Conservation (phyloP, 139 green algal genomes). For the Picochlorum sp. region DNA sequence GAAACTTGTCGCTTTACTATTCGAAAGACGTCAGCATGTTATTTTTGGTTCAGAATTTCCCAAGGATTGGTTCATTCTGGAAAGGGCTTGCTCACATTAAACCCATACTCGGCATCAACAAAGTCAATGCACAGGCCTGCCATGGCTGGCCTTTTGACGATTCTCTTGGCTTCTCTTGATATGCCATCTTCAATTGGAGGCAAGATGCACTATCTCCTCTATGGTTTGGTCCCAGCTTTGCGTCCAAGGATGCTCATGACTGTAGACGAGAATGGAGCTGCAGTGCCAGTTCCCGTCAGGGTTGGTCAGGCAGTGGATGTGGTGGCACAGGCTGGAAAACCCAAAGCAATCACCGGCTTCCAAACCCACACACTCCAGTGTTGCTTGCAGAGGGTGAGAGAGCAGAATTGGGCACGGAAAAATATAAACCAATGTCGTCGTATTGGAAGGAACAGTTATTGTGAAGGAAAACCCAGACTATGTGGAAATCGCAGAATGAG, state of each 20-base stretch:
- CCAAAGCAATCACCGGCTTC: constrained; percentile 96
- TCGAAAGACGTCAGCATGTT: constrained; percentile 93
- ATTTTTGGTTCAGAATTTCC: constrained; percentile 63
- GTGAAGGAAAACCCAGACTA: constrained; percentile 93
- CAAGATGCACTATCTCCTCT: constrained; percentile 90
- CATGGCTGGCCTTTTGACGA: constrained; percentile 69
- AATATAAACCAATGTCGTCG: constrained; percentile 75
- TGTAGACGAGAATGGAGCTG: constrained; percentile 75
- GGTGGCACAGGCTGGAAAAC: constrained; percentile 92
- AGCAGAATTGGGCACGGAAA: constrained; percentile 90
- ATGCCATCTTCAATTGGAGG: constrained; percentile 68
- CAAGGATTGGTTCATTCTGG: constrained; percentile 82
- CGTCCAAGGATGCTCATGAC: constrained; percentile 95
- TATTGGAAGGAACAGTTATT: constrained; percentile 93
- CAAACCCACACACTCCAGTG: constrained; percentile 98
- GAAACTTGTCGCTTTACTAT: constrained; percentile 86
- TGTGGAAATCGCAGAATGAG: constrained; percentile 48
- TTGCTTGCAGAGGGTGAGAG: constrained; percentile 84
- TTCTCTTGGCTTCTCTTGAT: constrained; percentile 71
- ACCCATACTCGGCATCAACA: constrained; percentile 81
- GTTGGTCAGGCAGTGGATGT: constrained; percentile 94
- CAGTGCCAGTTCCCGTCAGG: constrained; percentile 76
- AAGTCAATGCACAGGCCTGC: constrained; percentile 75
- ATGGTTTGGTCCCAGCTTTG: constrained; percentile 80
- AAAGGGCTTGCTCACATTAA: constrained; percentile 92